phyloP scores from a whole-genome alignment of 2,329 filamentous ascomycete species.

The Lasiodiplodia hormozganensis region DNA sequence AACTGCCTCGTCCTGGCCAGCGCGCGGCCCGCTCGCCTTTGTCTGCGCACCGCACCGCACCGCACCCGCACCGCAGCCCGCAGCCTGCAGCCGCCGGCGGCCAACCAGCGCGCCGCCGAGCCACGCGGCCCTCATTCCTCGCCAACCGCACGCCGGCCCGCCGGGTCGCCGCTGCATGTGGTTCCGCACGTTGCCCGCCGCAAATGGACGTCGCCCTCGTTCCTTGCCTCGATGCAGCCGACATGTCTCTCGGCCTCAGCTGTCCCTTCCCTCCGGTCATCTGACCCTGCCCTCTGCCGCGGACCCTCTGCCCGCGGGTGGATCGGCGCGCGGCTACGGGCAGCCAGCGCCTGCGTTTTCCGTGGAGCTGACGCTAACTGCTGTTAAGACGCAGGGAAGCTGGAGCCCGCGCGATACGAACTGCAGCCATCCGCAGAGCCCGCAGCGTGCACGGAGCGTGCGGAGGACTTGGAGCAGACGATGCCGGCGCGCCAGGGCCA shows the following conservation, averaged over 20 bases:
- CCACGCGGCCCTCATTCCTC: constrained; percentile 27
- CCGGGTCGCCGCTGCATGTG: constrained; percentile 29
- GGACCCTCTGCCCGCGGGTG: constrained; percentile 8
- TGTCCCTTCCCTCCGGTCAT: constrained; percentile 27
- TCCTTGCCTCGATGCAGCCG: constrained; percentile 24
- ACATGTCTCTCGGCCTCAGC: constrained; percentile 12
- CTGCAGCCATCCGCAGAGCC: constrained; percentile 30
- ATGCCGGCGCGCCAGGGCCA: constrained; percentile 19
- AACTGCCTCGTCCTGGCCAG: constrained; percentile 3
- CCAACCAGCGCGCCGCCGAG: neutral
- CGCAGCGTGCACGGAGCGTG: constrained; percentile 23
- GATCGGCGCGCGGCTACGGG: constrained; percentile 1
- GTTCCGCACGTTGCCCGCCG: constrained; percentile 28
- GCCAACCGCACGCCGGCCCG: constrained; percentile 6
- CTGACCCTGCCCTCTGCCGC: constrained; percentile 20
- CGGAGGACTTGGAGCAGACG: constrained; percentile 7
- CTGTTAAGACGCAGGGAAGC: constrained; percentile 29
- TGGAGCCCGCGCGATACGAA: constrained; percentile 22
- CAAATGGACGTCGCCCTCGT: constrained; percentile 10
- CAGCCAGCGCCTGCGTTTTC: constrained; percentile 25
- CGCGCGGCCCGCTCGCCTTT: constrained; percentile 4
- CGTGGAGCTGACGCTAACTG: constrained; percentile 30
- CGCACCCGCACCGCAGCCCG: constrained; percentile 12
- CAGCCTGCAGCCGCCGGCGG: neutral
- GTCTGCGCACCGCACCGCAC: neutral